A percentile compares a stretch with the other conserved stretches of the same genome.
Evolutionary conservation across 2,329 filamentous ascomycete genomes (phyloP).

Genomic region (Aurifilum marmelostoma): DNA sequence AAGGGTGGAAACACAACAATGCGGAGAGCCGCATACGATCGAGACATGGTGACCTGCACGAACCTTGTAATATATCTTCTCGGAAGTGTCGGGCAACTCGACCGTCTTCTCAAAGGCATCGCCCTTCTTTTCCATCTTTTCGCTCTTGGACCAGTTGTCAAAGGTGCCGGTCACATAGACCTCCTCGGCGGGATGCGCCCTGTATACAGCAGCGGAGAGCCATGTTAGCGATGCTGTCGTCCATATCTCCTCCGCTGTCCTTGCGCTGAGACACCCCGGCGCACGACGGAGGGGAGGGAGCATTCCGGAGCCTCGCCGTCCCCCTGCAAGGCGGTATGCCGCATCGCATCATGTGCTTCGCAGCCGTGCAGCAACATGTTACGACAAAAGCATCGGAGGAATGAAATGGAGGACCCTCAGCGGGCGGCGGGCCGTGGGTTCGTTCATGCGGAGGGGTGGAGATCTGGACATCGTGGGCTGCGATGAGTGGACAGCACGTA

Average conservation of each 20-base stretch:
- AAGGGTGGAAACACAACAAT: constrained; percentile 1
- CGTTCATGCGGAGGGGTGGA: constrained; percentile 20
- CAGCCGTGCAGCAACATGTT: constrained; percentile 9
- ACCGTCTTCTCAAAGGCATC: constrained; percentile 77
- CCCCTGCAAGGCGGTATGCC: neutral
- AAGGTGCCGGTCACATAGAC: constrained; percentile 97
- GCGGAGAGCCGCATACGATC: constrained; percentile 23
- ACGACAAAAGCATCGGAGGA: constrained; percentile 8
- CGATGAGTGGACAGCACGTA: constrained; percentile 22
- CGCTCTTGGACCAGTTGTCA: constrained; percentile 88
- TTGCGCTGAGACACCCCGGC: neutral
- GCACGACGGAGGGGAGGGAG: neutral
- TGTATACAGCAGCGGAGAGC: constrained; percentile 44
- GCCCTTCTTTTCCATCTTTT: constrained; percentile 78
- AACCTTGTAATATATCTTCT: constrained; percentile 94
- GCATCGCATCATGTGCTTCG: neutral
- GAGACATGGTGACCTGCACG: constrained; percentile 44
- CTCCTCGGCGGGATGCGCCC: constrained; percentile 81
- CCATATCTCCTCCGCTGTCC: neutral
- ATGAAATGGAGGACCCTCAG: constrained; percentile 17
- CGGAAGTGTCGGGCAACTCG: constrained; percentile 62
- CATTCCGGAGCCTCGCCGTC: constrained; percentile 3
- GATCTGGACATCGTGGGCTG: constrained; percentile 13
- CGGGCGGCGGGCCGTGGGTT: constrained; percentile 11
- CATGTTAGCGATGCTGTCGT: constrained; percentile 14